These are phyloP conservation scores for Ophiostoma perfectum DNA, from an alignment of 2,329 filamentous ascomycete species.

Conservation along the genomic window DNA sequence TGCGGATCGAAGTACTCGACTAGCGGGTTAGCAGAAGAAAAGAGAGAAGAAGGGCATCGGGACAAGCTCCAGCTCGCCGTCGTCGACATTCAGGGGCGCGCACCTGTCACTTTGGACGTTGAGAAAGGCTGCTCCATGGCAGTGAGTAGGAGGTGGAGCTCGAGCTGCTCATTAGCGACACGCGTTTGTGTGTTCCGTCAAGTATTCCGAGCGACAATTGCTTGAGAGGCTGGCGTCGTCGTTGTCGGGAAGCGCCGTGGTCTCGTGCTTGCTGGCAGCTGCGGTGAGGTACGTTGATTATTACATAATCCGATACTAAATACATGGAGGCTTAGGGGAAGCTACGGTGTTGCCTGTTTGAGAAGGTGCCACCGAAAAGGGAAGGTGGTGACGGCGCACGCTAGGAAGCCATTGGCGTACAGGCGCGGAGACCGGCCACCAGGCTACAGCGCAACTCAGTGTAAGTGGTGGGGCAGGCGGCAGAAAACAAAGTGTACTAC, in stretches of 20 bases:
- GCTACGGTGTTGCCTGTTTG: neutral
- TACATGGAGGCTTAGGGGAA: neutral
- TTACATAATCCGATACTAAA: conserved; percentile 4
- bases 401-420: conserved; percentile 6
- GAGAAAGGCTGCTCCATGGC: conserved; percentile 62
- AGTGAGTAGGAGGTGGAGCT: neutral
- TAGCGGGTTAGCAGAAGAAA: conserved; percentile 35
- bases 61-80: neutral
- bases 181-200: neutral
- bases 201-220: neutral
- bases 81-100: conserved; percentile 22
- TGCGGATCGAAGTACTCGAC: conserved; percentile 96
- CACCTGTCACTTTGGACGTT: conserved; percentile 73
- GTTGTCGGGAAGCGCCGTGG: neutral
- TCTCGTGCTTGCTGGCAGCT: neutral
- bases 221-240: neutral
- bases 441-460: neutral
- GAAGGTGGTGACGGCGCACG: conserved; percentile 22
- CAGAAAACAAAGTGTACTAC: conserved; percentile 16
- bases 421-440: neutral
- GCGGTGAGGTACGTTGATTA: conserved; percentile 3
- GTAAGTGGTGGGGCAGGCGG: conserved; percentile 18
- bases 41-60: neutral
- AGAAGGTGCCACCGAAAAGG: neutral
- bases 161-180: neutral